phyloP scores from a whole-genome alignment of 2,329 filamentous ascomycete species.

The Epichloe gansuensis region DNA sequence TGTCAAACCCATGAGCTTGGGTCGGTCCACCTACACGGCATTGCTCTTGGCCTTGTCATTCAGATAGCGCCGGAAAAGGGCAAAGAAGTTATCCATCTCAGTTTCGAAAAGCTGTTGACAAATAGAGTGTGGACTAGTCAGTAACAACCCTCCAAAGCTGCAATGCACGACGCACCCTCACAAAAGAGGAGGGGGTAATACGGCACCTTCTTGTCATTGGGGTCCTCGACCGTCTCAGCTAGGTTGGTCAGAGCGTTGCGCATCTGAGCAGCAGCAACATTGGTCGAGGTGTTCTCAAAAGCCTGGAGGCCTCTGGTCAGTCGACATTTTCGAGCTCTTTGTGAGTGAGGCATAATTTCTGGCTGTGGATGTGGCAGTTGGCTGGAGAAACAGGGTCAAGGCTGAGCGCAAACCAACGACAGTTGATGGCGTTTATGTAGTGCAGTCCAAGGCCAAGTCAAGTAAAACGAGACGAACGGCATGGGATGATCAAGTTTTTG shows the following conservation, averaged over 20 bases:
- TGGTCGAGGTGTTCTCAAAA: constrained; percentile 98
- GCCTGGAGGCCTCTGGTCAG: constrained; percentile 46
- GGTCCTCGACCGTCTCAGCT: constrained; percentile 77
- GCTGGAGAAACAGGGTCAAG: neutral
- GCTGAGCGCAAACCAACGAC: neutral
- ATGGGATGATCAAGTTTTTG: neutral
- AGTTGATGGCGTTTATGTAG: neutral
- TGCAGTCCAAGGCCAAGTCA: neutral
- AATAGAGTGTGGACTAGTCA: constrained; percentile 2
- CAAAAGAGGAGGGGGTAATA: neutral
- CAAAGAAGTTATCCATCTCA: constrained; percentile 99
- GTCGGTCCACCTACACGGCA: constrained; percentile 47
- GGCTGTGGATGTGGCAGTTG: neutral
- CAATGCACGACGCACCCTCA: neutral
- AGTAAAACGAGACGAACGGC: neutral
- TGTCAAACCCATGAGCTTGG: neutral
- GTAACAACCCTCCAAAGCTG: neutral
- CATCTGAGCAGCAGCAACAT: constrained; percentile 97
- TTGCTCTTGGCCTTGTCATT: constrained; percentile 99
- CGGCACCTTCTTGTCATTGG: constrained; percentile 68
- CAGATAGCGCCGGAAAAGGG: constrained; percentile 93
- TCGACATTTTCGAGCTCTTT: constrained; percentile 4
- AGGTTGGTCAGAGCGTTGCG: constrained; percentile 92
- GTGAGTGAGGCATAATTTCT: neutral
- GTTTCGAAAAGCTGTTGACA: constrained; percentile 73